Conservation (phyloP, 257 asterid species). For the Solanum boliviense region DNA sequence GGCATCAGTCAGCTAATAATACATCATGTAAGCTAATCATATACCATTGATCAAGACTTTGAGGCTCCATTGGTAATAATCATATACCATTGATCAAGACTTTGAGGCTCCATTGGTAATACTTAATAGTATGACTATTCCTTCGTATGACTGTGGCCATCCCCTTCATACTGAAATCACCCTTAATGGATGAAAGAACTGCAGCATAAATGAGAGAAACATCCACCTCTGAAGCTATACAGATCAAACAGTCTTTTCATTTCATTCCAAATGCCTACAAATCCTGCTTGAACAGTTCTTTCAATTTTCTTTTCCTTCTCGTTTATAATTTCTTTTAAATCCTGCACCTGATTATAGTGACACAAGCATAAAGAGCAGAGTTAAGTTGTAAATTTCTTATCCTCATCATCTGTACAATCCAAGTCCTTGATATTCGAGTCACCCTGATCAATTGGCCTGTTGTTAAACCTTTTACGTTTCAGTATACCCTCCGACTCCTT, state of each 20-base stretch:
- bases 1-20: background rate
- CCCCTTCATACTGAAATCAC: background rate
- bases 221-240: background rate
- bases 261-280: background rate
- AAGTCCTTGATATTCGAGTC: slow-evolving; percentile 16
- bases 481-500: slow-evolving; percentile 49
- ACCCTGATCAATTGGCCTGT: slow-evolving; percentile 7
- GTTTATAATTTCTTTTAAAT: background rate
- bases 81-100: background rate
- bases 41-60: background rate
- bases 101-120: background rate
- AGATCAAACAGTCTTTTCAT: background rate
- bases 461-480: slow-evolving; percentile 31
- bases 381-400: background rate
- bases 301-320: background rate
- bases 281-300: background rate
- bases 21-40: background rate
- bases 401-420: background rate
- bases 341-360: background rate
- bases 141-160: background rate
- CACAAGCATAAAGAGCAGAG: background rate
- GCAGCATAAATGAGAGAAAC: background rate
- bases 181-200: background rate
- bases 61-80: background rate
- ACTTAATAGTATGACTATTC: background rate